These are phyloP conservation scores for Alternaria postmessia DNA, from an alignment of 2,329 filamentous ascomycete species.

Conservation along the genomic window DNA sequence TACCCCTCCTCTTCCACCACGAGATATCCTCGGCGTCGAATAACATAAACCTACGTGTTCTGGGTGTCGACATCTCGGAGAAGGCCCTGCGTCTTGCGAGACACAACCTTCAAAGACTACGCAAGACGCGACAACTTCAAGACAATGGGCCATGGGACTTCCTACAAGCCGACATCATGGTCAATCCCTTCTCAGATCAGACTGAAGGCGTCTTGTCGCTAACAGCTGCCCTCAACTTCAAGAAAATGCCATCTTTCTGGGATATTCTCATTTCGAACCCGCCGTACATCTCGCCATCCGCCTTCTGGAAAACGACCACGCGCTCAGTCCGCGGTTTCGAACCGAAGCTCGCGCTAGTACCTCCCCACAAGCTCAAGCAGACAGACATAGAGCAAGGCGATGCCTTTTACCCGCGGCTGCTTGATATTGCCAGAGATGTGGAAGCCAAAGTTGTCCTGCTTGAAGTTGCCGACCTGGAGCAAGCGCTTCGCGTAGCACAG, in stretches of 20 bases:
- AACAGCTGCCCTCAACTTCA: slow-evolving; percentile 24
- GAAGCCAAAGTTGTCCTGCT: slow-evolving; percentile 67
- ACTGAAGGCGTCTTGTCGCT: slow-evolving; percentile 18
- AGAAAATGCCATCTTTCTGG: slow-evolving; percentile 35
- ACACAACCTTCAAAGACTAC: slow-evolving; percentile 64
- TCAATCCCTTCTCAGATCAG: slow-evolving; percentile 59
- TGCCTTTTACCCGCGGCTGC: slow-evolving; percentile 73
- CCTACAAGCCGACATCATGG: slow-evolving; percentile 54
- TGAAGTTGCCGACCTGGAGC: slow-evolving; percentile 74
- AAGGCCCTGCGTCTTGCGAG: slow-evolving; percentile 70
- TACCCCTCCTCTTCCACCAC: slow-evolving; percentile 77
- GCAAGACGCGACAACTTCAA: slow-evolving; percentile 14
- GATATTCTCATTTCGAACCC: slow-evolving; percentile 86
- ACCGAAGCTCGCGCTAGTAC: slow-evolving; percentile 79
- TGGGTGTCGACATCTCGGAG: slow-evolving; percentile 77
- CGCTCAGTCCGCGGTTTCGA: slow-evolving; percentile 84
- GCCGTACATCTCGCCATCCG: slow-evolving; percentile 79
- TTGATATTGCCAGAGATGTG: slow-evolving; percentile 62
- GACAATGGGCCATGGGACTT: slow-evolving; percentile 54
- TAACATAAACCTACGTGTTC: slow-evolving; percentile 57
- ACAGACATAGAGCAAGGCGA: slow-evolving; percentile 50
- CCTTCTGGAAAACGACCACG: slow-evolving; percentile 69
- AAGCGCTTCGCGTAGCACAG: slow-evolving; percentile 70
- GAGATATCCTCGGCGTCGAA: slow-evolving; percentile 57
- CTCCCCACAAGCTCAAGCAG: slow-evolving; percentile 16